These are phyloP conservation scores for Dendrothele bispora DNA, from an alignment of 768 basidiomycete genomes.

Conservation along the genomic window DNA sequence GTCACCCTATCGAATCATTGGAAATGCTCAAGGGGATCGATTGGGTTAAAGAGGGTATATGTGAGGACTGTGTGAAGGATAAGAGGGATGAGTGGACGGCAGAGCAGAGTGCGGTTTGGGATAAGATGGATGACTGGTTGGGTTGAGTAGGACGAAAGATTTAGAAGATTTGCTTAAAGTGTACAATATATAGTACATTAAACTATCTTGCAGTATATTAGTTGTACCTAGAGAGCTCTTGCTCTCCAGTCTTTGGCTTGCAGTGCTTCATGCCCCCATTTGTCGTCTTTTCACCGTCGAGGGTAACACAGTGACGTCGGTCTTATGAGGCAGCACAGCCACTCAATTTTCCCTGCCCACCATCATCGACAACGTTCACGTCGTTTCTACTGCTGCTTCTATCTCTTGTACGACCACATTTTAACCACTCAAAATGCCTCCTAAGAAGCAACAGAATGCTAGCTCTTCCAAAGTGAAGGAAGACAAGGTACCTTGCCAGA, in stretches of 20 bases:
- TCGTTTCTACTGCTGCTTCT: neutral
- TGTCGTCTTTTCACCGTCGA: too few species aligned
- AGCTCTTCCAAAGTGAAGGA: constrained; percentile 73
- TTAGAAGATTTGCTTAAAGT: too few species aligned
- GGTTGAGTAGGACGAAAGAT: too few species aligned
- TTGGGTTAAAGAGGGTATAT: constrained; percentile 61
- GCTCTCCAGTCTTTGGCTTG: too few species aligned
- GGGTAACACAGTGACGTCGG: neutral
- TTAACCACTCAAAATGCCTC: constrained; percentile 60
- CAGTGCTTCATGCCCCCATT: too few species aligned
- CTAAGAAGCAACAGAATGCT: constrained; percentile 66
- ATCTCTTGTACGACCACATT: neutral
- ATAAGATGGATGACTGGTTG: constrained; percentile 61
- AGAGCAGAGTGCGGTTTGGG: constrained; percentile 62
- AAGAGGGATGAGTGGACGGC: constrained; percentile 67
- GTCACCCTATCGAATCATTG: constrained; percentile 72
- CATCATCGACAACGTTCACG: constrained; percentile 1
- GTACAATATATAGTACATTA: too few species aligned
- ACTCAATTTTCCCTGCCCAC: neutral
- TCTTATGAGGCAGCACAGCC: neutral
- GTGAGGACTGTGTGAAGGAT: constrained; percentile 53
- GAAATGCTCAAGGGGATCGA: constrained; percentile 55
- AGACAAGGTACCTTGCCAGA: constrained; percentile 63
- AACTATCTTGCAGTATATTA: too few species aligned
- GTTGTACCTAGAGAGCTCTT: too few species aligned